These are phyloP conservation scores for Yarrowia sp. DNA, from an alignment of 805 yeast species.

Conservation along the genomic window DNA sequence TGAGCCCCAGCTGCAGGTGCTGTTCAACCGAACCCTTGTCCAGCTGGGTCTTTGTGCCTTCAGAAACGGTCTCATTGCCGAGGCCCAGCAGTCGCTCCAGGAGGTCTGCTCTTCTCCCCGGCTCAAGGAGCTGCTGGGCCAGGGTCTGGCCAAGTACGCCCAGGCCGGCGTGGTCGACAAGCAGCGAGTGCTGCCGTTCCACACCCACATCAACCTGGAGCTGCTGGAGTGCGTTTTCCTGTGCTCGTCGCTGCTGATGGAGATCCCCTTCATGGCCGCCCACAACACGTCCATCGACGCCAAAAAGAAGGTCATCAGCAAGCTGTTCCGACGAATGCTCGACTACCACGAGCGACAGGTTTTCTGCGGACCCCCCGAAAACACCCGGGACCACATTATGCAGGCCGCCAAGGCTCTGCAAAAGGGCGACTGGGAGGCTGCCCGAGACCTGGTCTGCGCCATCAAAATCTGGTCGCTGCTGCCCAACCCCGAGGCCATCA, in stretches of 20 bases:
- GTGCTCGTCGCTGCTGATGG: slow-evolving; percentile 86
- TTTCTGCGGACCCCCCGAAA: slow-evolving; percentile 97
- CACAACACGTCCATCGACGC: slow-evolving; percentile 59
- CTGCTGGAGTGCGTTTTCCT: slow-evolving; percentile 91
- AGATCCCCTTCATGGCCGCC: slow-evolving; percentile 87
- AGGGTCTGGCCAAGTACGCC: slow-evolving; percentile 78
- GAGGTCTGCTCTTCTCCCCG: slow-evolving; percentile 88
- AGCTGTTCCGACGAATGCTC: slow-evolving; percentile 87
- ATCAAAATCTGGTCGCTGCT: slow-evolving; percentile 88
- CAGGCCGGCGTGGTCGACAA: slow-evolving; percentile 61
- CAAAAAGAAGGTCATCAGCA: slow-evolving; percentile 70
- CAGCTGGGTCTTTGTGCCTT: slow-evolving; percentile 97
- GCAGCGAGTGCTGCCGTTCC: slow-evolving; percentile 92
- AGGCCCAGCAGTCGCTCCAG: slow-evolving; percentile 83
- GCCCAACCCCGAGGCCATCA: slow-evolving; percentile 70
- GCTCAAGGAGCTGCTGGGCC: slow-evolving; percentile 92
- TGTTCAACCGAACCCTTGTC: slow-evolving; percentile 93
- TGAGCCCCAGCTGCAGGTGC: slow-evolving; percentile 85
- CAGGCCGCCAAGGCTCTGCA: slow-evolving; percentile 89
- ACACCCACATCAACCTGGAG: slow-evolving; percentile 96
- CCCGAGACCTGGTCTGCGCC: slow-evolving; percentile 72
- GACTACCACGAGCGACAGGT: slow-evolving; percentile 94
- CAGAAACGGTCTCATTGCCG: slow-evolving; percentile 83
- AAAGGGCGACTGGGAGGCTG: slow-evolving; percentile 86
- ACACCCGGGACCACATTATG: slow-evolving; percentile 90